Evolutionary conservation across 169 alveolate genomes (phyloP).

Genomic region (Babesia ovata): DNA sequence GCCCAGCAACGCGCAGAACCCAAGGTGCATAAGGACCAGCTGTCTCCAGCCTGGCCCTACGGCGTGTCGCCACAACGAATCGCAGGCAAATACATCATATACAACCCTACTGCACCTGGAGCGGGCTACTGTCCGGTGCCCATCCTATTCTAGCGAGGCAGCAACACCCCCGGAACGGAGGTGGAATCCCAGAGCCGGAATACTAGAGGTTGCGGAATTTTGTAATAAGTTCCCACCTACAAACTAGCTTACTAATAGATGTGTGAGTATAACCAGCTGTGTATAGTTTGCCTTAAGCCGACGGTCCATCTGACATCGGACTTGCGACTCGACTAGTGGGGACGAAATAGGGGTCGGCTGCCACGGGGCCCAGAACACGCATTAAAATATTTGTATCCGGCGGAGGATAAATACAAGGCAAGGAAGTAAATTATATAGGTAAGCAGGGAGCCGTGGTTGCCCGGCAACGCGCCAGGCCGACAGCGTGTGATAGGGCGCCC

Average conservation of each 20-base stretch:
- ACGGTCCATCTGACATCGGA: neutral
- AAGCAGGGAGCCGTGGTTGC: neutral
- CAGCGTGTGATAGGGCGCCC: neutral
- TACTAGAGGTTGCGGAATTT: neutral
- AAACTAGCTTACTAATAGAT: too few species aligned
- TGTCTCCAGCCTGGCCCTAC: constrained; percentile 78
- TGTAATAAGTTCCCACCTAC: too few species aligned
- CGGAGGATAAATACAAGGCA: constrained; percentile 1
- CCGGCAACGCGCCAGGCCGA: neutral
- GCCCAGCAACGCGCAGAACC: constrained; percentile 43
- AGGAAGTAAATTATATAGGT: constrained; percentile 15
- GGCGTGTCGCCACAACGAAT: constrained; percentile 78
- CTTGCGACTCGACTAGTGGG: constrained; percentile 23
- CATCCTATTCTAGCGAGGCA: constrained; percentile 59
- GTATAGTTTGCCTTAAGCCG: neutral
- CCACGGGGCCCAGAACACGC: neutral
- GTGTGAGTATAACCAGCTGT: neutral
- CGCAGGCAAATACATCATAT: constrained; percentile 76
- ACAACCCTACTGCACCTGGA: constrained; percentile 82
- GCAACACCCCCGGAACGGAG: neutral
- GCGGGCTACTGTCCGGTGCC: constrained; percentile 84
- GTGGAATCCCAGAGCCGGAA: neutral
- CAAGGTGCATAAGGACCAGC: constrained; percentile 71
- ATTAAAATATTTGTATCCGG: neutral
- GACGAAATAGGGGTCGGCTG: constrained; percentile 31